phyloP scores from a whole-genome alignment of 768 basidiomycete genomes.

The Baorangia bicolor region DNA sequence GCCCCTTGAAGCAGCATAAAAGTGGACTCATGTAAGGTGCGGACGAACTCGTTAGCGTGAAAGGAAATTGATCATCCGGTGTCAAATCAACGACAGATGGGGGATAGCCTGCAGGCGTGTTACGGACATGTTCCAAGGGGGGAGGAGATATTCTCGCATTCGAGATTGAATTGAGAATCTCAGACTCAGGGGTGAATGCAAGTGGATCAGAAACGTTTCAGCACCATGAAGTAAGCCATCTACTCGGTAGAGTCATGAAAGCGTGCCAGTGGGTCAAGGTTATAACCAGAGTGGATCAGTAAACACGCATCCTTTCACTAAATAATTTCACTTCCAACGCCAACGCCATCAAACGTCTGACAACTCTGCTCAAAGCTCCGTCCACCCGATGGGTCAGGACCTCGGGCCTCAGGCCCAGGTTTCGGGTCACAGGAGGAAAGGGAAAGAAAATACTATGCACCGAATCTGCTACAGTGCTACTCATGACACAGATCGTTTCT shows the following conservation, averaged over 20 bases:
- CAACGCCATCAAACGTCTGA: constrained; percentile 9
- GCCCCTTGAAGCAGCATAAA: constrained; percentile 11
- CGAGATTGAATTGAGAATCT: constrained; percentile 25
- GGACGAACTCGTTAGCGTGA: not conserved
- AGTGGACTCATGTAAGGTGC: not conserved
- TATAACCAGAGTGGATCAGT: constrained; percentile 6
- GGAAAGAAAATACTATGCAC: not conserved
- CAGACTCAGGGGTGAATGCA: constrained; percentile 22
- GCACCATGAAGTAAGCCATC: constrained; percentile 11
- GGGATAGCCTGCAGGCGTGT: constrained; percentile 10
- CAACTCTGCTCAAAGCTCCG: not conserved
- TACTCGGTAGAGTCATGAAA: constrained; percentile 7
- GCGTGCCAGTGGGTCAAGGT: constrained; percentile 15
- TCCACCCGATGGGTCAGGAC: not conserved
- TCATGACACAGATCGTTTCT: constrained; percentile 1
- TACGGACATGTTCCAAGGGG: constrained; percentile 18
- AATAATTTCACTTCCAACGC: not conserved
- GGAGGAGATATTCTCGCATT: constrained; percentile 17
- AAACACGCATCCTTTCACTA: not conserved
- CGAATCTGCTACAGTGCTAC: not conserved
- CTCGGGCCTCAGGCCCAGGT: not conserved
- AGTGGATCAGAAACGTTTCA: constrained; percentile 30
- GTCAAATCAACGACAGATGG: constrained; percentile 8
- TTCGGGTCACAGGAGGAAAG: not conserved
- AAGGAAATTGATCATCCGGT: constrained; percentile 5